phyloP scores from a whole-genome alignment of 2,329 filamentous ascomycete genomes.

The Fusarium verrucosum region DNA sequence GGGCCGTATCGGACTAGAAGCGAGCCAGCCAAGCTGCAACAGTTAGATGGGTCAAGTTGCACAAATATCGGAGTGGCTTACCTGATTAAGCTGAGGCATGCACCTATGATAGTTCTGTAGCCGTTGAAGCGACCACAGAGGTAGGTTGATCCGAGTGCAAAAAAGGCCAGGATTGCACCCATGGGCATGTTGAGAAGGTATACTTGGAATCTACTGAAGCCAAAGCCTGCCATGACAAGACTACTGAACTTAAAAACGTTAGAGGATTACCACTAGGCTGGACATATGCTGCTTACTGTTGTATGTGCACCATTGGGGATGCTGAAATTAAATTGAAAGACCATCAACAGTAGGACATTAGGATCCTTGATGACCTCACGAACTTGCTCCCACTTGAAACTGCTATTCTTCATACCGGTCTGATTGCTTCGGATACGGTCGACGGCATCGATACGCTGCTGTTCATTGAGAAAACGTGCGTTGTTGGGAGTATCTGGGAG shows the following conservation, averaged over 20 bases:
- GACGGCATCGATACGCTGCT: slow-evolving; percentile 24
- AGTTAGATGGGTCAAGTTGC: not conserved
- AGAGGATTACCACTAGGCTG: not conserved
- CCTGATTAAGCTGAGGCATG: slow-evolving; percentile 33
- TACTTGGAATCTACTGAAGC: slow-evolving; percentile 31
- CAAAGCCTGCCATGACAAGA: slow-evolving; percentile 39
- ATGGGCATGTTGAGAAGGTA: slow-evolving; percentile 40
- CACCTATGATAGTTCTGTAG: slow-evolving; percentile 31
- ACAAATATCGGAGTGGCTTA: not conserved
- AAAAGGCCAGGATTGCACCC: slow-evolving; percentile 32
- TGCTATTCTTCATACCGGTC: slow-evolving; percentile 35
- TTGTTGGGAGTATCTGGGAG: slow-evolving; percentile 30
- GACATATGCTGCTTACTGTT: not conserved
- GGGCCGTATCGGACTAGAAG: slow-evolving; percentile 33
- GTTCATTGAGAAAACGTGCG: slow-evolving; percentile 28
- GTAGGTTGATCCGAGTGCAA: slow-evolving; percentile 29
- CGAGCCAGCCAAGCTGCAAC: slow-evolving; percentile 23
- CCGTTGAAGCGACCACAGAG: slow-evolving; percentile 33
- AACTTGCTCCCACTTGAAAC: slow-evolving; percentile 38
- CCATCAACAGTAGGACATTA: slow-evolving; percentile 35
- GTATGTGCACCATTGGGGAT: slow-evolving; percentile 38
- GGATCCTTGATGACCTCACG: slow-evolving; percentile 32
- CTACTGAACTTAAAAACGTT: slow-evolving; percentile 33
- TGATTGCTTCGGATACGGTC: slow-evolving; percentile 34
- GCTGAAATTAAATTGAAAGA: slow-evolving; percentile 31